Evolutionary conservation across 495 filamentous ascomycete species (phyloP).

Genomic region (Neurospora sp.): DNA sequence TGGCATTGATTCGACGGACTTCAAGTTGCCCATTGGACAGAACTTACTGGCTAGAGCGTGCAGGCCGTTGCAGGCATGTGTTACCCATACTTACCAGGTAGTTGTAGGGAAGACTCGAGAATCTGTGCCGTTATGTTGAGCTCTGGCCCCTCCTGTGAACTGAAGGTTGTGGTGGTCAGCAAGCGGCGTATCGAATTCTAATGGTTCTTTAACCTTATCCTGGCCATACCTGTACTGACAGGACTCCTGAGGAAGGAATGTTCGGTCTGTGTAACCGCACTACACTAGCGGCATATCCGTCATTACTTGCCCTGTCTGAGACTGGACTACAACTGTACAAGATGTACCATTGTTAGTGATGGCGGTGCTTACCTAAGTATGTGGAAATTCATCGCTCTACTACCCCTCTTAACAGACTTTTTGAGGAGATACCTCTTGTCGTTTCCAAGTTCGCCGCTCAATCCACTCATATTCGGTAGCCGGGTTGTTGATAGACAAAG

Average conservation of each 20-base stretch:
- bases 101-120: not conserved
- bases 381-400: too few species aligned
- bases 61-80: not conserved
- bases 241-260: not conserved
- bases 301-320: not conserved
- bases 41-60: not conserved
- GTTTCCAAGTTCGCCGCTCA: too few species aligned
- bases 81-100: not conserved
- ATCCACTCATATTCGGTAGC: not conserved
- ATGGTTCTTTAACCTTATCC: not conserved
- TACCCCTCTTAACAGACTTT: too few species aligned
- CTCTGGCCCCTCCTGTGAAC: not conserved
- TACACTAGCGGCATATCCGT: not conserved
- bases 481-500: not conserved
- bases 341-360: not conserved
- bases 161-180: not conserved
- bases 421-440: too few species aligned
- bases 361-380: too few species aligned
- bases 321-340: not conserved
- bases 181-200: not conserved
- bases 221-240: not conserved
- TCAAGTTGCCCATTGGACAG: not conserved
- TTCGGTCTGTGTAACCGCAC: not conserved
- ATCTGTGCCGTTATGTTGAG: not conserved
- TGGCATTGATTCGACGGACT: not conserved